phyloP scores from a whole-genome alignment of 176 grass and related monocot species.

The Bothriochloa decipiens region DNA sequence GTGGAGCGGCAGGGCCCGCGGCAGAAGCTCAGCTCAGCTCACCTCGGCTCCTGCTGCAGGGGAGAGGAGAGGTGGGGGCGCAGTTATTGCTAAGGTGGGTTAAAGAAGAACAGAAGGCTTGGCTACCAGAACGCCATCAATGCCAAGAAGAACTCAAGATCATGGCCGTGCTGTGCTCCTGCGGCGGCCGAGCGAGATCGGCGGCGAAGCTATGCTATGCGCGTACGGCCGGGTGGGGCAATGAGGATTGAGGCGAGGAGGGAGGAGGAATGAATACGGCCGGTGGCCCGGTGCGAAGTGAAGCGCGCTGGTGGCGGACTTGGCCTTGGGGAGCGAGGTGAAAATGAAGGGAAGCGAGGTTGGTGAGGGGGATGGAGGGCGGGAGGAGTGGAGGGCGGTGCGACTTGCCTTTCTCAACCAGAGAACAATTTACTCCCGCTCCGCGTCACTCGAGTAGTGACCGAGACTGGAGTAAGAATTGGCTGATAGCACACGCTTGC shows the following conservation, averaged over 20 bases:
- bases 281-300: not conserved
- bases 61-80: not conserved
- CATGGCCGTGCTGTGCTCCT: not conserved
- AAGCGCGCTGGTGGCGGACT: not conserved
- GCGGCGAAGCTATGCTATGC: not conserved
- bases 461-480: not conserved
- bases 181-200: no score
- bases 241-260: not conserved
- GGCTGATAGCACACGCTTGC: not conserved
- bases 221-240: not conserved
- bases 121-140: conserved; percentile 17
- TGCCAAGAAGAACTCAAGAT: not conserved
- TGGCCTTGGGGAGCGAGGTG: not conserved
- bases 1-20: not conserved
- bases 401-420: conserved; percentile 30
- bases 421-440: not conserved
- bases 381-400: not conserved
- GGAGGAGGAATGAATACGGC: conserved; percentile 8
- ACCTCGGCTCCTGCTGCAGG: no score
- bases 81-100: not conserved
- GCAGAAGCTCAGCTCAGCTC: not conserved
- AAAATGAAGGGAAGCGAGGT: conserved; percentile 29
- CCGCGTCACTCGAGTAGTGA: no score
- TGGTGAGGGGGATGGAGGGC: conserved; percentile 46
- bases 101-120: not conserved